A percentile compares a stretch with the other conserved stretches of the same genome.
phyloP scores from a whole-genome alignment of 257 asterid species.

The Osmanthus fragrans region DNA sequence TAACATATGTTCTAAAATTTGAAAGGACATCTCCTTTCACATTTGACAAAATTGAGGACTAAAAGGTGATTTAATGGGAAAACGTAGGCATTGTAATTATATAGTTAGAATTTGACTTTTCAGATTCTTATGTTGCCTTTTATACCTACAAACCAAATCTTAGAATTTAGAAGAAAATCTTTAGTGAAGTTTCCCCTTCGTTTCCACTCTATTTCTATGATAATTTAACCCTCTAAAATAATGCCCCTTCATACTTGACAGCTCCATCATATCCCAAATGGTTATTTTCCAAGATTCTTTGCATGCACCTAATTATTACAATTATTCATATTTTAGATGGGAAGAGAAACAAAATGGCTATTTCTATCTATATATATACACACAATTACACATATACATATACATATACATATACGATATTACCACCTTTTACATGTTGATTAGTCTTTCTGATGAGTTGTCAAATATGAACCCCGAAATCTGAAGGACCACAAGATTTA shows the following conservation, averaged over 20 bases:
- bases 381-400: too few relatives aligned
- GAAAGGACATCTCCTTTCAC: not conserved
- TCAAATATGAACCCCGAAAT: not conserved
- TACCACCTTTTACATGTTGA: not conserved
- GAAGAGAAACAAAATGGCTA: not conserved
- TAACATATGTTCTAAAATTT: not conserved
- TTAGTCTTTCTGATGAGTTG: not conserved
- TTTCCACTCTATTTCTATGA: not conserved
- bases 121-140: constrained; percentile 24
- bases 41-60: not conserved
- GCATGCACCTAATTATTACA: constrained; percentile 18
- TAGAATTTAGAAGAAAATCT: constrained; percentile 32
- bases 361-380: too few relatives aligned
- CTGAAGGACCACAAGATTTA: not conserved
- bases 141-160: constrained; percentile 43
- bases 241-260: not conserved
- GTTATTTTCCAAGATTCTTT: constrained; percentile 9
- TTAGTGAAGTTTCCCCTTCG: constrained; percentile 27
- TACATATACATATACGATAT: too few relatives aligned
- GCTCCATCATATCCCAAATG: not conserved
- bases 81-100: constrained; percentile 29
- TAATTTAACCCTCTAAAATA: not conserved
- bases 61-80: not conserved
- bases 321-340: not conserved
- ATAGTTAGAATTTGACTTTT: constrained; percentile 40